phyloP scores from a whole-genome alignment of 1,284 basidiomycete genomes.

The Cystobasidium pallidum region DNA sequence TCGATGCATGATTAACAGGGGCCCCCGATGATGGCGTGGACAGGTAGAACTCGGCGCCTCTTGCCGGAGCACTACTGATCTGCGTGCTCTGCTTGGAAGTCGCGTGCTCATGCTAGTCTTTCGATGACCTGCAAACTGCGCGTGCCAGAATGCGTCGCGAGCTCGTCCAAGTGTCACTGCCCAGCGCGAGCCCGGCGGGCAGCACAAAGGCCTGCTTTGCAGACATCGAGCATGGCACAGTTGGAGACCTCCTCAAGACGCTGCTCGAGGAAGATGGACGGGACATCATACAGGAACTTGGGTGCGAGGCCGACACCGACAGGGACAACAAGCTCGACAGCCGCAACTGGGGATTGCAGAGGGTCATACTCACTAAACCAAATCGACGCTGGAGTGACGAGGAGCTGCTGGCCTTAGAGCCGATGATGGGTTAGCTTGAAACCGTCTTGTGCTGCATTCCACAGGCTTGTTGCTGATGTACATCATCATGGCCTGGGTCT shows the following conservation, averaged over 20 bases:
- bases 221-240: constrained; percentile 10
- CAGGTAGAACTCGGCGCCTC: background rate
- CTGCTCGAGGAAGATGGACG: constrained; percentile 45
- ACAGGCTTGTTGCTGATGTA: background rate
- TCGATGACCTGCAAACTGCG: background rate
- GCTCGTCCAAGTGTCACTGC: constrained; percentile 46
- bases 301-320: constrained; percentile 7
- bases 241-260: constrained; percentile 40
- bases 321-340: background rate
- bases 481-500: background rate
- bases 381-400: constrained; percentile 44
- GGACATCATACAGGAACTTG: constrained; percentile 40
- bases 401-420: constrained; percentile 40
- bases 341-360: constrained; percentile 47
- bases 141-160: constrained; percentile 27
- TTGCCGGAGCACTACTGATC: background rate
- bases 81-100: background rate
- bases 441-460: background rate
- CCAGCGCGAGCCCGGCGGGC: constrained; percentile 36
- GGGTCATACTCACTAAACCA: constrained; percentile 32
- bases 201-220: constrained; percentile 41
- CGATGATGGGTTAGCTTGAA: background rate
- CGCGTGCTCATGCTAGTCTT: background rate
- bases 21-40: constrained; percentile 2
- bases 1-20: background rate